phyloP scores from a whole-genome alignment of 1,284 basidiomycete species.

The Leccinum insolens region DNA sequence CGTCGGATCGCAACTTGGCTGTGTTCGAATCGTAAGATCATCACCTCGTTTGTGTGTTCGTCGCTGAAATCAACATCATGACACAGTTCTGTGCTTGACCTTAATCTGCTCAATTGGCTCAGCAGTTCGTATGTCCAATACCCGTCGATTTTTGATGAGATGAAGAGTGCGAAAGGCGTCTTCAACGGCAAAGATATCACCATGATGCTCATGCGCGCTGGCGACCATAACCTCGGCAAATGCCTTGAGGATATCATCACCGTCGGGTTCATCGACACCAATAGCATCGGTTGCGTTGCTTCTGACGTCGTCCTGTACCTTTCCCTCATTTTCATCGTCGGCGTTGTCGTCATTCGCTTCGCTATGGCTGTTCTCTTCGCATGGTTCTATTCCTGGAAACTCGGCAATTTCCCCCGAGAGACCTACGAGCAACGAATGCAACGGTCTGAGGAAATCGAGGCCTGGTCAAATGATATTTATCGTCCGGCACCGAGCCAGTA shows the following conservation, averaged over 20 bases:
- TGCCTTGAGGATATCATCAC: conserved; percentile 88
- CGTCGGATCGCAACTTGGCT: conserved; percentile 76
- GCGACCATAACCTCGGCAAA: conserved; percentile 66
- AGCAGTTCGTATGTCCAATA: conserved; percentile 78
- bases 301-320: conserved; percentile 94
- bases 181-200: conserved; percentile 88
- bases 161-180: conserved; percentile 71
- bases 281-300: conserved; percentile 94
- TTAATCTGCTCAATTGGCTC: conserved; percentile 85
- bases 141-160: conserved; percentile 79
- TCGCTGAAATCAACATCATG: conserved; percentile 13
- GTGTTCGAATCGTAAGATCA: conserved; percentile 85
- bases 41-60: conserved; percentile 1
- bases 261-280: conserved; percentile 94
- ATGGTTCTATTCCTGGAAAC: conserved; percentile 95
- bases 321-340: conserved; percentile 96
- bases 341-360: conserved; percentile 95
- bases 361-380: conserved; percentile 95
- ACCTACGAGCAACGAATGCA: conserved; percentile 95
- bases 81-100: conserved; percentile 82
- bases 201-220: conserved; percentile 74
- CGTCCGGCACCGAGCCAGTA: conserved; percentile 90
- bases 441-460: conserved; percentile 90
- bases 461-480: conserved; percentile 97
- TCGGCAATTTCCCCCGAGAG: conserved; percentile 94